phyloP scores from a whole-genome alignment of 1,284 basidiomycete species.

The Marasmius oreades region DNA sequence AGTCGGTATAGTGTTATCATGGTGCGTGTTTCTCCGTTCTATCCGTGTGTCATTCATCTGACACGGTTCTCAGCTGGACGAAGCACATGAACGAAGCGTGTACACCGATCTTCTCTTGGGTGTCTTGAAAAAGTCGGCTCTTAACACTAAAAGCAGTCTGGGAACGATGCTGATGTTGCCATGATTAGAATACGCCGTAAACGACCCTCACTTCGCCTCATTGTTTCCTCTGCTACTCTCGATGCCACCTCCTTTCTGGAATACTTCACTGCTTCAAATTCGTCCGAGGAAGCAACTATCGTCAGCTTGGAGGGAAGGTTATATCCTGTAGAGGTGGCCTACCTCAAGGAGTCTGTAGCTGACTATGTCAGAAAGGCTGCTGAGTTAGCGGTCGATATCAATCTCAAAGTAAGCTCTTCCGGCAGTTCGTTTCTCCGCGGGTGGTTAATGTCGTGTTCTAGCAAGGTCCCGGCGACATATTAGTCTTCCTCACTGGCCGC shows the following conservation, averaged over 20 bases:
- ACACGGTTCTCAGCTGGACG: constrained; percentile 70
- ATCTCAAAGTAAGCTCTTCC: constrained; percentile 59
- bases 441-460: constrained; percentile 21
- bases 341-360: constrained; percentile 65
- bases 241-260: constrained; percentile 87
- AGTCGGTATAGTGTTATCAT: constrained; percentile 94
- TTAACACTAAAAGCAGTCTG: constrained; percentile 22
- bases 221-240: constrained; percentile 94
- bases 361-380: constrained; percentile 88
- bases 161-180: constrained; percentile 20
- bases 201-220: constrained; percentile 82
- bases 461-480: constrained; percentile 83
- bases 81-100: constrained; percentile 94
- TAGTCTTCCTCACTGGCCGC: constrained; percentile 94
- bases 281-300: constrained; percentile 62
- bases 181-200: constrained; percentile 79
- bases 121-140: constrained; percentile 79
- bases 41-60: constrained; percentile 1
- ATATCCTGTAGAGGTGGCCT: constrained; percentile 85
- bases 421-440: not conserved
- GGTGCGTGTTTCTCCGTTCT: constrained; percentile 43
- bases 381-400: constrained; percentile 84
- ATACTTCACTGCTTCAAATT: constrained; percentile 71
- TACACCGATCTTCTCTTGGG: constrained; percentile 95
- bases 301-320: constrained; percentile 91